Evolutionary conservation across 2,329 filamentous ascomycete genomes (phyloP), one percentile per base, ranked within the genome.

Genomic region (Curvularia lunata): DNA sequence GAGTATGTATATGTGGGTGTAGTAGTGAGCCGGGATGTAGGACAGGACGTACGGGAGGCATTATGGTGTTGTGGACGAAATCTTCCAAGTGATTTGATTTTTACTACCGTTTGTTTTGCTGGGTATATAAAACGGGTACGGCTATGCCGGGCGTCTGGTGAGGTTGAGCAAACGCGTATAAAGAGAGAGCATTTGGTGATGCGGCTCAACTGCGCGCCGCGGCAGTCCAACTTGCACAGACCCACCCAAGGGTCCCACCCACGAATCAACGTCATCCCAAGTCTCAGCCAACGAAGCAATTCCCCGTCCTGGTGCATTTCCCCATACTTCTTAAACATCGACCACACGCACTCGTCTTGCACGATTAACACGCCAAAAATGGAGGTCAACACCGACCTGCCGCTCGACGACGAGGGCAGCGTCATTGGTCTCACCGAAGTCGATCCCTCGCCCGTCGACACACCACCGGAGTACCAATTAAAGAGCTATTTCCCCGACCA

Each of bases 401-500:
- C 71, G 40, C 62, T 64, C 21, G 71, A 74, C 23, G 68, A 68
- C 4, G 70, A 70, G 59, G 82, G 83, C 68, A 86, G 86, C 37
- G 77, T 88, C 52, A 79, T 86, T 56, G 89, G 89, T 41, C 84
- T 97, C 56, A 84, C 89, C 50, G 87, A 94, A 72, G 82, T 97
- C 61, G 92, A 96, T 52, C 93, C 93, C 3, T 87, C 88, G 21
- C 93, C 92, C 0, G 91, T 96, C 42, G 89, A 87, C 50, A 79
- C 74, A 56, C 76, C 73, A 57, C 66, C 76, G 46, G 77, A 83
- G 52, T 67, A 77, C 28, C 83, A 87, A 58, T 81, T 83, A 54
- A 84, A 80, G 59, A 59, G 65, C 18, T 84, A 84, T 62, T 81
- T 81, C 63, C 70, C 77, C 12, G 59, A 61, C 28, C 59, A 59